Base-by-base conservation (phyloP, 768 basidiomycete species). In the Cubamyces sp. region DNA sequence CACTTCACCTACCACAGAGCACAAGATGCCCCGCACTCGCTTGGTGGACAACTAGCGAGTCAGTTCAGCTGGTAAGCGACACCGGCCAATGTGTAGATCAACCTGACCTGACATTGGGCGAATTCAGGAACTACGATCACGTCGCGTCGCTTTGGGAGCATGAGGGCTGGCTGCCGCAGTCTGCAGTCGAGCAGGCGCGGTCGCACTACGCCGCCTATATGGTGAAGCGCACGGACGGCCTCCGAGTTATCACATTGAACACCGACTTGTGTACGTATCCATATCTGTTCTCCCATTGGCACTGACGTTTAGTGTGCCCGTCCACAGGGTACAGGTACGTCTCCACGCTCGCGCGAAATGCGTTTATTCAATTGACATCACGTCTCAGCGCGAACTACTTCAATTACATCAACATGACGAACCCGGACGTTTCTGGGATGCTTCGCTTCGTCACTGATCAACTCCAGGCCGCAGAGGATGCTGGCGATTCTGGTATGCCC, bases 371-470 rank as follows among this genome's bases (percentile, higher is more conserved):
- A 40, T 37, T 51, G 42, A 50, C 23, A 16, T 30, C 14, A 12
- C n/a, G 11, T 43, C 16, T 19, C 64, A 86, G 85, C 52, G 78
- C 85, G 15, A 92, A 92, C 70, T 85, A 82, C 65, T 89, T 91
- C 75, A 88, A 87, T 71, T 92, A 87, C 68, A 86, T 92, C 75
- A 90, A 92, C 67, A 79, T 89, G 69, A 85, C 85, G 21, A 71
- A 82, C 26, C 82, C 86, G 14, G 91, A 92, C 72, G 78, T 78
- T 42, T 91, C 88, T 48, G 90, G 90, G 19, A 88, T 91, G 85
- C 76, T 92, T 68, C 80, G 87, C 40, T 91, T 90, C 74, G 68
- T 92, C 64, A 91, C 90, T 5, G 86, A 90, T 61, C 88, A 92
- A 70, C 75, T 92, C 14, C 90, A 92, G 71, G 86, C 79, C 55